Conservation (phyloP, 495 filamentous ascomycete species). For the Beverwykella pulmonaria region DNA sequence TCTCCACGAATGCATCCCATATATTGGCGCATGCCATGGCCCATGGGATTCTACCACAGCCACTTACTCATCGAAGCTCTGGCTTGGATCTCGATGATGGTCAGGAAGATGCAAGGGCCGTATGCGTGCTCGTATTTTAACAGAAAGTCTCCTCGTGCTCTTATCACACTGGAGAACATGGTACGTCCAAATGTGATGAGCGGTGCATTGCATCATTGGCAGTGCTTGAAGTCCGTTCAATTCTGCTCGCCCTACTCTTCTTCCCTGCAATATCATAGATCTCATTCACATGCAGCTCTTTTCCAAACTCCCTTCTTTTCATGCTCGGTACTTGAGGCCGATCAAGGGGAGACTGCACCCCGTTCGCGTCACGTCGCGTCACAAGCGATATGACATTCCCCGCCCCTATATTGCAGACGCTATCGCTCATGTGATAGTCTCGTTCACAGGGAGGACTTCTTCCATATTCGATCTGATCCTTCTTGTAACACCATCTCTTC, state of each 20-base stretch:
- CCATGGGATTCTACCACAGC: no score
- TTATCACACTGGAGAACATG: no score
- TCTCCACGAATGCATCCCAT: no score
- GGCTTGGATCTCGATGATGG: no score
- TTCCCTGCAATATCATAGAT: not conserved
- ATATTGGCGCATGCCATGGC: no score
- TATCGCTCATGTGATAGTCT: constrained; percentile 9
- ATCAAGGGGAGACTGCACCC: not conserved
- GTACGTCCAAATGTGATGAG: no score
- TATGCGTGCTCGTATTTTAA: no score
- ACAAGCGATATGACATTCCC: not conserved
- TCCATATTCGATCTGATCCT: not conserved
- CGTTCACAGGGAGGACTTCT: not conserved
- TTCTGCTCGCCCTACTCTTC: not conserved
- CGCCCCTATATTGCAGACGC: not conserved
- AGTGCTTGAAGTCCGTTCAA: not conserved
- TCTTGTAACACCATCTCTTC: not conserved
- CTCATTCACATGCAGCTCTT: not conserved
- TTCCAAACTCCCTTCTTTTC: not conserved
- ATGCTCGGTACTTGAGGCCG: not conserved
- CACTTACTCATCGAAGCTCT: no score
- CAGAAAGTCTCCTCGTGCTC: no score
- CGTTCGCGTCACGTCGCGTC: not conserved
- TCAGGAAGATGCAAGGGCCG: no score
- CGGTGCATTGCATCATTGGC: no score